Evolutionary conservation across 2,329 filamentous ascomycete species (phyloP).

Genomic region (Amesomyces nigricolor): DNA sequence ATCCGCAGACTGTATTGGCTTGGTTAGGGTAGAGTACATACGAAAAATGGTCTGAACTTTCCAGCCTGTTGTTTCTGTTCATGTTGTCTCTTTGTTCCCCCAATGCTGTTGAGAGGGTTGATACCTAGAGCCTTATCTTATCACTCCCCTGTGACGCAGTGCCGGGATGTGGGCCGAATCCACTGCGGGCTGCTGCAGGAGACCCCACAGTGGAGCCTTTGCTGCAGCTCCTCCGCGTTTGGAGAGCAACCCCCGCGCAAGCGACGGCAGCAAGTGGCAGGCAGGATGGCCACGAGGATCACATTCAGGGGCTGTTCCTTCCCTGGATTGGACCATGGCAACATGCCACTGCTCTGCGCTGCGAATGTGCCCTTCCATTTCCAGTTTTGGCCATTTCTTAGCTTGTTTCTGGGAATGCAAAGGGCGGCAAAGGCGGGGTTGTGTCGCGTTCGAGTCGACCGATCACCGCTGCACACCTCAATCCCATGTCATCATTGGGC

Average conservation of each 20-base stretch:
- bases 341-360: neutral
- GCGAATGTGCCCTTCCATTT: neutral
- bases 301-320: neutral
- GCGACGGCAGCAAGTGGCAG: neutral
- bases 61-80: too few species aligned
- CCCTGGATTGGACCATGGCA: neutral
- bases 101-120: too few species aligned
- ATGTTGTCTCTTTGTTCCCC: too few species aligned
- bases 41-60: too few species aligned
- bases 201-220: neutral
- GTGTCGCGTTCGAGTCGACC: conserved; percentile 8
- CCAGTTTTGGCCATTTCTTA: neutral
- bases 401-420: too few species aligned
- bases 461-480: conserved; percentile 9
- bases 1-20: too few species aligned
- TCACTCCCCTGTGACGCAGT: too few species aligned
- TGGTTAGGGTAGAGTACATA: too few species aligned
- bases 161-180: too few species aligned
- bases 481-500: conserved; percentile 18
- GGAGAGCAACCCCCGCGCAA: neutral
- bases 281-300: conserved; percentile 1
- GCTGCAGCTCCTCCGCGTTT: neutral
- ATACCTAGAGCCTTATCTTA: too few species aligned
- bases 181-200: neutral
- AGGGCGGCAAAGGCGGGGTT: conserved; percentile 10